Evolutionary conservation across 306 rosid genomes (phyloP).

Genomic region (Phaseolus lunatus): DNA sequence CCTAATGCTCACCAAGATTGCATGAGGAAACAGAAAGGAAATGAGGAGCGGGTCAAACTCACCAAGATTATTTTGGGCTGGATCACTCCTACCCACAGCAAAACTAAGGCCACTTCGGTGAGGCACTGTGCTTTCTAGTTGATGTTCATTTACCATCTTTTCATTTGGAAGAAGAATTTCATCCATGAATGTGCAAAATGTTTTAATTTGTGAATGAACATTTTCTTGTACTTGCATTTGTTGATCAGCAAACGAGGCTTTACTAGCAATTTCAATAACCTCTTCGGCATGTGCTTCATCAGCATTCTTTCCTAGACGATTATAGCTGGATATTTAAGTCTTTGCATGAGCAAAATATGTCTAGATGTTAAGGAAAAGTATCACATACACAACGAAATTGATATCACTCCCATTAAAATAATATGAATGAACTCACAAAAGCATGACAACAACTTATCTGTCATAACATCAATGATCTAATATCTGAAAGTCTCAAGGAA

Average conservation of each 20-base stretch:
- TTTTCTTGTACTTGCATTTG: constrained; percentile 85
- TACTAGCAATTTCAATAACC: constrained; percentile 77
- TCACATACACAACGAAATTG: constrained; percentile 8
- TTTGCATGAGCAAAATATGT: constrained; percentile 51
- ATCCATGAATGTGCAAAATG: constrained; percentile 71
- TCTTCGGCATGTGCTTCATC: constrained; percentile 70
- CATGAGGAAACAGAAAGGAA: constrained; percentile 5
- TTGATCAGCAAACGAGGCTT: constrained; percentile 75
- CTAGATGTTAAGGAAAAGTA: constrained; percentile 9
- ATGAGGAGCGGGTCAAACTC: constrained; percentile 33
- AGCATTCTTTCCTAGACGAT: constrained; percentile 71
- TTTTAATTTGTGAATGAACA: constrained; percentile 70
- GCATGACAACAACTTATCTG: constrained; percentile 8
- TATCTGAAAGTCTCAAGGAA: constrained; percentile 8
- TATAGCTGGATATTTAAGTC: constrained; percentile 68
- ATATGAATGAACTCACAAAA: constrained; percentile 16
- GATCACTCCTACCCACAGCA: constrained; percentile 66
- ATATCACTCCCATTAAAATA: constrained; percentile 11
- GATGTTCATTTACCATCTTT: constrained; percentile 51
- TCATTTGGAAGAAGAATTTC: constrained; percentile 70
- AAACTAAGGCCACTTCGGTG: constrained; percentile 81
- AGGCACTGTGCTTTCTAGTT: constrained; percentile 51
- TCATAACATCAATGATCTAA: constrained; percentile 3
- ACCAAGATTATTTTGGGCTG: constrained; percentile 55
- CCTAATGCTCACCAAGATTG: constrained; percentile 14